Base-by-base conservation (phyloP, 345 rosid species). In the Odontarrhena argentea region DNA sequence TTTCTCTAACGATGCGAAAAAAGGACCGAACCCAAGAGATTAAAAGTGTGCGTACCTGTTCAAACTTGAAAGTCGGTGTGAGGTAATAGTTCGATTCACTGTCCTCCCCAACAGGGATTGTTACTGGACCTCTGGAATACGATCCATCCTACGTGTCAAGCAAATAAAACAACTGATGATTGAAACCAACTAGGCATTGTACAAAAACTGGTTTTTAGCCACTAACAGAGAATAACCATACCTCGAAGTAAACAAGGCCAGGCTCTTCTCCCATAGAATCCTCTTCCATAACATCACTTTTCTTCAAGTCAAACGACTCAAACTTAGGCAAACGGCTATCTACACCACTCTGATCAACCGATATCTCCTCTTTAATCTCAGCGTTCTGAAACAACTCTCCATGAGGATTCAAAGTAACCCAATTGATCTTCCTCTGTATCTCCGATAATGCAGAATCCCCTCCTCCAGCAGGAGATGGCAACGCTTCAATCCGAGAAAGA, bases 221-320 rank as follows among this genome's bases (percentile, higher is more conserved):
- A 58, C 44, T 12, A n/a, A 8, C 8, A 4, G 18, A 35, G 40
- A 60, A 46, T 41, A 54, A 37, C 60, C 70, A 53, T 80, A 91
- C 97, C 96, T 92, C 98, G 9, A 92, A 92, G 84, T 78, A 89
- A 76, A 86, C 81, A 28, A 92, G 86, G 10, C 96, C 96, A 14
- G 87, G 81, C 64, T 89, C 88, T 46, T 85, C 79, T 35, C 77
- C 91, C 91, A 89, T 89, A 32, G 77, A 77, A 75, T 87, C 96
- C 60, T 87, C 96, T 85, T 92, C 98, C 93, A 89, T 86, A 37
- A 87, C 63, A 77, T 92, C 98, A 76, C 93, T 86, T 3, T 67
- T 60, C 71, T 71, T 80, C 67, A 85, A 67, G 77, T 87, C 60
- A 79, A 89, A 85, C 70, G 93, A 86, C 55, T 76, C 85, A 42